Conservation (phyloP, 176 grass and related monocot species). For the Aegilops speltoides region DNA sequence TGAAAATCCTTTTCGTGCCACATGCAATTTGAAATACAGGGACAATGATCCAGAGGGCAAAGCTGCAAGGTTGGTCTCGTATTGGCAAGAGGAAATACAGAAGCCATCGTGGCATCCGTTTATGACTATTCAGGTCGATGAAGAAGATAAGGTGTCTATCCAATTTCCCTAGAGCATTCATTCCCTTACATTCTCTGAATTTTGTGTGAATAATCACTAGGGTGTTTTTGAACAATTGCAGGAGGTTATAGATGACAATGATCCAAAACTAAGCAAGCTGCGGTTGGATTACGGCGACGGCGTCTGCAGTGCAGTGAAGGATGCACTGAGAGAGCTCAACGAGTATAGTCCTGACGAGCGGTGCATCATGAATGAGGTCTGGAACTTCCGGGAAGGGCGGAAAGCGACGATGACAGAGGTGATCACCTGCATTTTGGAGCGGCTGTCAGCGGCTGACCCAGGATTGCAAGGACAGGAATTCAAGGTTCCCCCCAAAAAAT, state of each 20-base stretch:
- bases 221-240: background rate
- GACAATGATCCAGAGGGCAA: conserved; percentile 37
- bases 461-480: background rate
- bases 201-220: background rate
- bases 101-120: conserved; percentile 47
- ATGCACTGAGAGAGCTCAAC: too few relatives aligned
- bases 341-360: background rate
- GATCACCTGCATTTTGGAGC: background rate
- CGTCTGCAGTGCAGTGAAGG: conserved; percentile 4
- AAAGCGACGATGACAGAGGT: conserved; percentile 10
- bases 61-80: conserved; percentile 42
- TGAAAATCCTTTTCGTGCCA: conserved; percentile 26
- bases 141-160: conserved; percentile 26
- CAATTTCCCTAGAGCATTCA: background rate
- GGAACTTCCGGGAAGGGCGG: conserved; percentile 12
- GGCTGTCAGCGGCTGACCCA: background rate
- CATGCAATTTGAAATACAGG: conserved; percentile 24
- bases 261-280: conserved; percentile 35
- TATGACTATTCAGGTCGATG: conserved; percentile 20
- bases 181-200: conserved; percentile 4
- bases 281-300: background rate
- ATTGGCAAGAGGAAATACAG: conserved; percentile 51
- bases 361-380: conserved; percentile 13
- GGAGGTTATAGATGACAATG: conserved; percentile 28
- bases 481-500: background rate